These are phyloP conservation scores for Globisporangium cylindrosporum DNA, from an alignment of 352 stramenopile genomes.

Conservation along the genomic window DNA sequence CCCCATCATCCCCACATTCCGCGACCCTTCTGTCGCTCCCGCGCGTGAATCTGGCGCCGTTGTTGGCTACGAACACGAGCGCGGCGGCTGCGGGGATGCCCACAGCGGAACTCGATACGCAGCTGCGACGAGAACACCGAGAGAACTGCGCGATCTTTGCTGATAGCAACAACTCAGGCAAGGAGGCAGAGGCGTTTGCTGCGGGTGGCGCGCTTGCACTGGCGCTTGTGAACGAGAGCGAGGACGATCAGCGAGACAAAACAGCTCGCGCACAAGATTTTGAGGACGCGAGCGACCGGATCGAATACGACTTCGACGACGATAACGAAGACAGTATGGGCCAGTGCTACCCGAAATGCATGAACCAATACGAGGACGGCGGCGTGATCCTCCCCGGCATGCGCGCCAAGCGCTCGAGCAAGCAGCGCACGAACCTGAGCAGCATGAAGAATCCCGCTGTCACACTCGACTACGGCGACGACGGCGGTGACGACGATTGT, in stretches of 20 bases:
- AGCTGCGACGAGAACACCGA: conserved; percentile 4
- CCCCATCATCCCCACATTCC: conserved; percentile 9
- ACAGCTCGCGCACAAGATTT: conserved; percentile 1
- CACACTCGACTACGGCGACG: not conserved
- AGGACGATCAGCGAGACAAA: not conserved
- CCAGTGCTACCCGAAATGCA: conserved; percentile 48
- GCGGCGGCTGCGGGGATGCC: not conserved
- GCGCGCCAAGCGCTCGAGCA: conserved; percentile 9
- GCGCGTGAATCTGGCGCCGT: conserved; percentile 23
- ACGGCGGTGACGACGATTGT: not conserved
- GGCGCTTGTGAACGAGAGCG: not conserved
- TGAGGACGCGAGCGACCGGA: not conserved
- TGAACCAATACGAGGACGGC: conserved; percentile 22
- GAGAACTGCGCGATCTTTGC: not conserved
- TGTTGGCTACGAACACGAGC: not conserved
- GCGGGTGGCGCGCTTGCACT: not conserved
- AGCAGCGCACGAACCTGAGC: conserved; percentile 5
- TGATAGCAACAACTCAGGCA: not conserved
- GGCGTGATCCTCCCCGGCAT: conserved; percentile 6
- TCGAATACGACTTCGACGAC: not conserved
- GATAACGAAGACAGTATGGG: conserved; percentile 22
- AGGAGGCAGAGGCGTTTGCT: conserved; percentile 2
- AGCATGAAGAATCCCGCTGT: not conserved
- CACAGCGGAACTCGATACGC: not conserved
- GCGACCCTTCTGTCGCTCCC: conserved; percentile 3